Base-by-base conservation (phyloP, 352 stramenopile species). In the Pythium pectinolyticum region DNA sequence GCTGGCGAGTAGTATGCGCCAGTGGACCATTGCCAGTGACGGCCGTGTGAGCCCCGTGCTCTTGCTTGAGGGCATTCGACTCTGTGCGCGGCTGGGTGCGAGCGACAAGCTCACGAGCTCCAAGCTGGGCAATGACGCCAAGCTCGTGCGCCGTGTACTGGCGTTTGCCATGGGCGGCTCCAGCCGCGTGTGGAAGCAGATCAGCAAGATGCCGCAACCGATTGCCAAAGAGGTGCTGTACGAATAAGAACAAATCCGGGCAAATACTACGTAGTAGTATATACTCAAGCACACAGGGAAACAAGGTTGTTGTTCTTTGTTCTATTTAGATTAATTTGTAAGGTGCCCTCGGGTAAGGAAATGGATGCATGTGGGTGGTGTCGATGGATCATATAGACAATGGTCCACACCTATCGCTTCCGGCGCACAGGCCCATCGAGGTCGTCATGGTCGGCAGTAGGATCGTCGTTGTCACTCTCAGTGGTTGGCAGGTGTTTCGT, bases 161-260 rank as follows among this genome's bases (percentile, higher is more conserved):
- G 69, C 55, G 22, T 92, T 88, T 49, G 70, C 72, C 1, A 53
- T 92, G 40, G 83, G 80, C 30, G 83, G 83, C 30, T 92, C 80
- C 19, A 69, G 53, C 68, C 74, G 80, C 10, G 64, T 90, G 40
- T 92, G 83, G 83, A 82, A 82, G 60, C 83, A 92, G 63, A 84
- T 89, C 39, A 67, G 61, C 20, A 76, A 74, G 28, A 50, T 85
- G 28, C 30, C 62, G 43, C 62, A 47, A 28, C 77, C 75, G 40
- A 61, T 91, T 27, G 72, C 84, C 45, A 49, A 60, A 17, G 76
- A 88, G 48, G 67, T 67, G 10, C 65, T 89, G 47, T 90, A 88
- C 22, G 63, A 69, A 14, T 20, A 14, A 11, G 22, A 14, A 10
- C 37, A 25, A 27, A 46, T 40, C n/a, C n/a, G n/a, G n/a, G n/a